A percentile compares a stretch with the other conserved stretches of the same genome.
Conservation (phyloP, 768 basidiomycete species). For the Gymnopilus dilepis region DNA sequence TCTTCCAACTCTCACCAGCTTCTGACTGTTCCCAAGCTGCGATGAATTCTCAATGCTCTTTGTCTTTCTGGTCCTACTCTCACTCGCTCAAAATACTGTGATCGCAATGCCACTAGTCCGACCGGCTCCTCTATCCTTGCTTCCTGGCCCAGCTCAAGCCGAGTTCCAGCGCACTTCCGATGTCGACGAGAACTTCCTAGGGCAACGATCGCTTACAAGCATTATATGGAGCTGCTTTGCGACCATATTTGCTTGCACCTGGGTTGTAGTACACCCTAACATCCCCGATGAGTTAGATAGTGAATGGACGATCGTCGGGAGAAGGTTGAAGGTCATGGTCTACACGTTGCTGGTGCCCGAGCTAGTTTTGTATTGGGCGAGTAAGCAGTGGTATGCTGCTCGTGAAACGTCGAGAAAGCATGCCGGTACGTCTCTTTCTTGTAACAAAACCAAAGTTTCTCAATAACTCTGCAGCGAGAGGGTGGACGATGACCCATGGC, state of each 20-base stretch:
- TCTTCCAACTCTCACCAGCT: too few relatives aligned
- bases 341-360: constrained; percentile 23
- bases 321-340: constrained; percentile 16
- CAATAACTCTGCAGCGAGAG: not conserved
- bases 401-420: constrained; percentile 3
- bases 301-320: constrained; percentile 5
- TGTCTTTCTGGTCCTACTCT: too few relatives aligned
- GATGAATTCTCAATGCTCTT: too few relatives aligned
- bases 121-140: not conserved
- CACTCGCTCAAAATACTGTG: too few relatives aligned
- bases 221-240: constrained; percentile 27
- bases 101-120: not conserved
- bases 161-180: not conserved
- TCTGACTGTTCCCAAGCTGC: too few relatives aligned
- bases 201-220: not conserved
- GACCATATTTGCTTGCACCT: constrained; percentile 27
- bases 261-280: constrained; percentile 28
- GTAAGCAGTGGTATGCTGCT: constrained; percentile 15
- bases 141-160: not conserved
- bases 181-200: not conserved
- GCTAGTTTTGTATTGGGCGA: constrained; percentile 20
- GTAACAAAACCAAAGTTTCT: not conserved
- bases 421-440: not conserved
- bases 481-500: constrained; percentile 16
- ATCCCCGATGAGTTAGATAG: constrained; percentile 15